A percentile compares a stretch with the other conserved stretches of the same genome.
phyloP scores from a whole-genome alignment of 176 grass and related monocot species.

The Coix lacrymajobi region DNA sequence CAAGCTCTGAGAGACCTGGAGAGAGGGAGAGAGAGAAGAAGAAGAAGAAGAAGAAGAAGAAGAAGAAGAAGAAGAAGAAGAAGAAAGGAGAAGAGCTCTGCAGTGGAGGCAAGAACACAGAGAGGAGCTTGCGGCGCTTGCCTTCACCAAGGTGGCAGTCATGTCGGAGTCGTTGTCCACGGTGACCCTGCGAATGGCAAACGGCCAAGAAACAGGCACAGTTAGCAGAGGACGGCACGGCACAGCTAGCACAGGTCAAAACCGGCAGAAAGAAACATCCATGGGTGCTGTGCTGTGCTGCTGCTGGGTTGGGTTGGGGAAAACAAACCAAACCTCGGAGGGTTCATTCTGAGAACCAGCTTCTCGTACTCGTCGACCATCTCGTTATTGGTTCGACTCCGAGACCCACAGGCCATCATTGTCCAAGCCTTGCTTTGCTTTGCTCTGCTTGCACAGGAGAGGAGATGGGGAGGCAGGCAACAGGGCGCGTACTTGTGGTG shows the following conservation, averaged over 20 bases:
- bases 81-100: background rate
- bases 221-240: background rate
- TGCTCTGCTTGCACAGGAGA: background rate
- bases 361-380: slow-evolving; percentile 89
- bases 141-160: slow-evolving; percentile 87
- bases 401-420: slow-evolving; percentile 75
- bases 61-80: background rate
- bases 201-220: slow-evolving; percentile 13
- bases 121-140: slow-evolving; percentile 7
- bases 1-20: background rate
- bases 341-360: slow-evolving; percentile 94
- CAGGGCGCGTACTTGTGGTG: slow-evolving; percentile 16
- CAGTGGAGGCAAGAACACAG: background rate
- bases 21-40: background rate
- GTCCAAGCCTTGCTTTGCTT: background rate
- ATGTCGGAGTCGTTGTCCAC: slow-evolving; percentile 82
- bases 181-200: slow-evolving; percentile 55
- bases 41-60: background rate
- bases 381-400: slow-evolving; percentile 43
- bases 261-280: slow-evolving; percentile 1
- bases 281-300: background rate
- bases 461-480: slow-evolving; percentile 8
- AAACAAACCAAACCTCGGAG: slow-evolving; percentile 59
- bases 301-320: background rate
- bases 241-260: background rate